phyloP scores from a whole-genome alignment of 768 basidiomycete species.

The Tylopilus balloui region DNA sequence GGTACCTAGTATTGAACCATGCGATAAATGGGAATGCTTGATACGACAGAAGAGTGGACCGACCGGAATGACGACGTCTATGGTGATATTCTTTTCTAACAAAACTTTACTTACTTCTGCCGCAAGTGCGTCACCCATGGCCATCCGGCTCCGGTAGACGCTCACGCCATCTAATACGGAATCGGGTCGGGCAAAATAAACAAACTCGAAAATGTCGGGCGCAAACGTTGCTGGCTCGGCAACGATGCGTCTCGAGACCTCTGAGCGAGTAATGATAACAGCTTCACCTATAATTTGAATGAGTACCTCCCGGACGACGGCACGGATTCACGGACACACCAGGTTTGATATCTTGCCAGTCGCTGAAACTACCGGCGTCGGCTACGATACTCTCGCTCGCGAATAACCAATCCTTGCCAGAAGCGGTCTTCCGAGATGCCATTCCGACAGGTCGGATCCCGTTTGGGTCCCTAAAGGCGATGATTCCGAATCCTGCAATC shows the following conservation, averaged over 20 bases:
- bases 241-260: slow-evolving; percentile 72
- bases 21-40: not conserved
- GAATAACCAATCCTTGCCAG: slow-evolving; percentile 80
- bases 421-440: slow-evolving; percentile 57
- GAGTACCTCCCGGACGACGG: not conserved
- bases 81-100: slow-evolving; percentile 55
- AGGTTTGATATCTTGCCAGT: slow-evolving; percentile 92
- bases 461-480: slow-evolving; percentile 97
- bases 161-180: slow-evolving; percentile 96
- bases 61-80: slow-evolving; percentile 97
- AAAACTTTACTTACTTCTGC: slow-evolving; percentile 79
- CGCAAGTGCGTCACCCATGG: slow-evolving; percentile 96
- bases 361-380: slow-evolving; percentile 84
- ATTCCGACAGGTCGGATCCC: slow-evolving; percentile 93
- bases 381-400: slow-evolving; percentile 96
- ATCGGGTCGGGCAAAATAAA: slow-evolving; percentile 97
- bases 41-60: slow-evolving; percentile 8
- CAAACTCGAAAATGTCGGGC: slow-evolving; percentile 98
- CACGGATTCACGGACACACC: slow-evolving; percentile 42
- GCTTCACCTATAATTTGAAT: slow-evolving; percentile 67
- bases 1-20: slow-evolving; percentile 56
- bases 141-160: slow-evolving; percentile 97
- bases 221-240: slow-evolving; percentile 71
- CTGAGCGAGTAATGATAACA: slow-evolving; percentile 84
- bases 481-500: slow-evolving; percentile 97